phyloP scores from a whole-genome alignment of 1,139 yeast genomes.

The Taphrina flavorubra region DNA sequence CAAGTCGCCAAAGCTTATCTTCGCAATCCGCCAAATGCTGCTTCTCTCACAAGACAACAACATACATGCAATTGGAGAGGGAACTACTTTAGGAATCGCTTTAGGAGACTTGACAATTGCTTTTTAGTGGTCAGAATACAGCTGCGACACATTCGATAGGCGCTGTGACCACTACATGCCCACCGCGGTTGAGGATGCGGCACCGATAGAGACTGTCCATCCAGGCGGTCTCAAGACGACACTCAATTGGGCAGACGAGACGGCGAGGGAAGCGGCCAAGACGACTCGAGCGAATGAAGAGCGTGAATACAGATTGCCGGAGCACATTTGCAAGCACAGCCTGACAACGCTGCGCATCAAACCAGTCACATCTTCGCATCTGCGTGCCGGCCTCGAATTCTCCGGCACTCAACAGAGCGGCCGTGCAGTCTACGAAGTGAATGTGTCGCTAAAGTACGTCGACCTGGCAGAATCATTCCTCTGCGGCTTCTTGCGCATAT shows the following conservation, averaged over 20 bases:
- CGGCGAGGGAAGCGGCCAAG: constrained; percentile 3
- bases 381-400: constrained; percentile 69
- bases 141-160: neutral
- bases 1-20: too few relatives aligned
- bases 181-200: constrained; percentile 29
- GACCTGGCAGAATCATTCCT: constrained; percentile 66
- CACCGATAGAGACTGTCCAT: constrained; percentile 15
- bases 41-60: too few relatives aligned
- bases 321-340: constrained; percentile 8
- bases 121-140: too few relatives aligned
- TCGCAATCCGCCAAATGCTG: too few relatives aligned
- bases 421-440: constrained; percentile 66
- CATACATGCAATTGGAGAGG: neutral
- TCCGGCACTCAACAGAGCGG: constrained; percentile 80
- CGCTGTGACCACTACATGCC: constrained; percentile 12
- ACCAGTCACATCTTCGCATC: constrained; percentile 47
- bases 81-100: too few relatives aligned
- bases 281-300: neutral
- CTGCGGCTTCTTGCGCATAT: constrained; percentile 79
- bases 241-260: constrained; percentile 18
- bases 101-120: too few relatives aligned
- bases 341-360: constrained; percentile 19
- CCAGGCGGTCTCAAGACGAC: constrained; percentile 19
- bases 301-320: constrained; percentile 5
- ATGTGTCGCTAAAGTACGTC: constrained; percentile 72